phyloP scores from a whole-genome alignment of 2,329 filamentous ascomycete genomes.

The Aspergillus sp. region DNA sequence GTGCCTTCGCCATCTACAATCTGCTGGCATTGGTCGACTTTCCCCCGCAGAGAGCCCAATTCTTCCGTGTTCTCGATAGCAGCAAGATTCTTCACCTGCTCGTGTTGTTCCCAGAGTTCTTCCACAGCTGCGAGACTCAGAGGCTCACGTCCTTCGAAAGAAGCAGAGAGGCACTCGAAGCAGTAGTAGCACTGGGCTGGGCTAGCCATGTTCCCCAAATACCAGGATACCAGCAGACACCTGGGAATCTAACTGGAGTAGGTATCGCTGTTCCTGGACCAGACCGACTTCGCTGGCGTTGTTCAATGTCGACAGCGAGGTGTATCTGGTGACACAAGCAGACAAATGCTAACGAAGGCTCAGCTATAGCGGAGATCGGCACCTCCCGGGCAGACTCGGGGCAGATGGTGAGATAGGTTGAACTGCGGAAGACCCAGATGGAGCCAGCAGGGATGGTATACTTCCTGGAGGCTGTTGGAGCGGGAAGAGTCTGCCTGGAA shows the following conservation, averaged over 20 bases:
- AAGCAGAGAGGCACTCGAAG: slow-evolving; percentile 75
- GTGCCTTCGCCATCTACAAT: slow-evolving; percentile 11
- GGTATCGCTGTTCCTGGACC: neutral
- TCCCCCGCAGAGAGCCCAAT: slow-evolving; percentile 9
- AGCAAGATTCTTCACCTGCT: slow-evolving; percentile 31
- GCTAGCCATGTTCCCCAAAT: slow-evolving; percentile 58
- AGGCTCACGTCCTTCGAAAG: slow-evolving; percentile 60
- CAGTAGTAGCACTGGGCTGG: slow-evolving; percentile 81
- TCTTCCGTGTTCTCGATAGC: slow-evolving; percentile 16
- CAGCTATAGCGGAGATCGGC: neutral
- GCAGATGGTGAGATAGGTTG: slow-evolving; percentile 3
- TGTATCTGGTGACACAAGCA: slow-evolving; percentile 8
- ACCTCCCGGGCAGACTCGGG: slow-evolving; percentile 3
- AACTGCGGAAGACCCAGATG: neutral
- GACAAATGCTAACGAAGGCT: slow-evolving; percentile 4
- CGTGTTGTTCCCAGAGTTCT: slow-evolving; percentile 54
- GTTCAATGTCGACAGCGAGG: slow-evolving; percentile 4
- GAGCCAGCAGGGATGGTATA: slow-evolving; percentile 1
- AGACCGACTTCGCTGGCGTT: neutral
- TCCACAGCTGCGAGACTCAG: slow-evolving; percentile 61
- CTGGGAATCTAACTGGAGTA: neutral
- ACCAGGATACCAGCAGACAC: neutral
- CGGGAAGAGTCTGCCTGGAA: neutral
- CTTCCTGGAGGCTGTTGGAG: neutral
- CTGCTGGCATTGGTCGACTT: slow-evolving; percentile 7